Evolutionary conservation across 176 grass and related monocot species (phyloP), one percentile per base, ranked within the genome.

Genomic region (Juncus effusus): DNA sequence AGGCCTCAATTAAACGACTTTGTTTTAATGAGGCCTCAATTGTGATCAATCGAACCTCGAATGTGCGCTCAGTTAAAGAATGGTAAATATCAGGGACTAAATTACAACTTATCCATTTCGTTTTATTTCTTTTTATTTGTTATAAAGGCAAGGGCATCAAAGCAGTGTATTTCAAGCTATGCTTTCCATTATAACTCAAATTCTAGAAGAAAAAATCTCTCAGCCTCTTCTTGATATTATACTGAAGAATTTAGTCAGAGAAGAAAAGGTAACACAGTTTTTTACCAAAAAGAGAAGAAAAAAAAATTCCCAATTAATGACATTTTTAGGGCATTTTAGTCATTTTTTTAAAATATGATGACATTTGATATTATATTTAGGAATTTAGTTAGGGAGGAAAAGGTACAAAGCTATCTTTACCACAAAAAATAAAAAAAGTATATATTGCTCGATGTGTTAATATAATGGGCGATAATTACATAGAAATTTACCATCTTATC

Each of bases 141-240:
- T 84, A 81, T 81, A 45, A 72, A 97, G 93, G 74, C 79, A 84
- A 62, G 82, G 85, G 78, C 82, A 86, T 79, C 84, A 91, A 78
- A 81, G 76, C 59, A 89, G 80, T 74, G 67, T 86, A 16, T 67
- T 59, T 78, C 85, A 97, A 42, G 80, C 85, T 79, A 86, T 97
- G 82, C 56, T 82, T 56, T 92, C 93, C 36, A 84, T 91, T 80
- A 77, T 89, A 87, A 82, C 64, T 3, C 77, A 89, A 70, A 78
- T 97, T 71, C 77, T 92, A 74, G 76, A 92, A 69, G 93, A 92
- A 75, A 86, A 86, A 84, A 80, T 84, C 77, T 81, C 82, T 59
- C 93, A 86, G 37, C 51, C 88, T 82, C 60, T 97, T 64, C 54
- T 92, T 53, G 82, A 92, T 79, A 65, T 89, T 73, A 86, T 97